phyloP scores from a whole-genome alignment of 306 rosid species.

The Prunus armeniaca region DNA sequence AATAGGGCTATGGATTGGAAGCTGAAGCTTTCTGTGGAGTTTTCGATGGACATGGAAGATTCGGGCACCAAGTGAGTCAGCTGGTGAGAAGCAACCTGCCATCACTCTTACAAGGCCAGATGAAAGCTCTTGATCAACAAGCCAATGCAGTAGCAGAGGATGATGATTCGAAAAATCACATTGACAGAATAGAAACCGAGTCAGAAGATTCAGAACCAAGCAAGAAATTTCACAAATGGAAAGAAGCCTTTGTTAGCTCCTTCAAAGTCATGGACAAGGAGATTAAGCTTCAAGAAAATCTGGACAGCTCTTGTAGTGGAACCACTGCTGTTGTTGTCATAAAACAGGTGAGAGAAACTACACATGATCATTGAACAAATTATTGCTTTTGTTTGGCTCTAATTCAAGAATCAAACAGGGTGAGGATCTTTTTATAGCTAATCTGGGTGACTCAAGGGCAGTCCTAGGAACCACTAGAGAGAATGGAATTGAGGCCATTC shows the following conservation, averaged over 20 bases:
- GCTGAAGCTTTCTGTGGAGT: conserved; percentile 57
- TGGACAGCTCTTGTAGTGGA: conserved; percentile 65
- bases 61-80: conserved; percentile 67
- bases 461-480: conserved; percentile 57
- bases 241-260: conserved; percentile 43
- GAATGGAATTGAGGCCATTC: conserved; percentile 43
- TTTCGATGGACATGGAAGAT: conserved; percentile 80
- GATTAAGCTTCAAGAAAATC: conserved; percentile 49
- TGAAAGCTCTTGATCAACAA: conserved; percentile 21
- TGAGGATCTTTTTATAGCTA: conserved; percentile 60
- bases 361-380: not conserved
- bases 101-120: conserved; percentile 38
- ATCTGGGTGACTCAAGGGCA: conserved; percentile 85
- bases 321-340: conserved; percentile 62
- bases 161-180: not conserved
- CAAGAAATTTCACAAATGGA: conserved; percentile 36
- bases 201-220: conserved; percentile 1
- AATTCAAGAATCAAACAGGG: conserved; percentile 35
- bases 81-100: conserved; percentile 46
- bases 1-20: conserved; percentile 50
- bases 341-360: conserved; percentile 42
- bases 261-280: conserved; percentile 73
- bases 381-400: not conserved
- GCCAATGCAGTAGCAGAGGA: conserved; percentile 1
- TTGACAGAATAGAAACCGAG: conserved; percentile 4